Evolutionary conservation across 495 filamentous ascomycete genomes (phyloP), one percentile per base, ranked within the genome.

Genomic region (Penicillium roqueforti): DNA sequence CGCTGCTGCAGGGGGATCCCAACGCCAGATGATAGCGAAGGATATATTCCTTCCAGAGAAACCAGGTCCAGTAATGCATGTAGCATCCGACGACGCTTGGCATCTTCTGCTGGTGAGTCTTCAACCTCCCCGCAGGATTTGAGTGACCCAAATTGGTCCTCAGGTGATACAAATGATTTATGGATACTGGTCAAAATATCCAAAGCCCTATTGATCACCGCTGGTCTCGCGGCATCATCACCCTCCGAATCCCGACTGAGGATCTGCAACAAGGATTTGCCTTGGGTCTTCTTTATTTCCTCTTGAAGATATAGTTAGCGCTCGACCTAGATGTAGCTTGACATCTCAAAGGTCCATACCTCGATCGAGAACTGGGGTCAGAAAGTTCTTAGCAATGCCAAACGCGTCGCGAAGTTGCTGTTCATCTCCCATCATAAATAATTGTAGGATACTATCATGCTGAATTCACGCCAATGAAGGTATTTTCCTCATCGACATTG

Each of bases 21-120:
- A 22, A 81, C 77, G 19, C 80, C 78, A 13, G 66, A 56, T 9
- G 79, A 80, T 3, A 82, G 66, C 0, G 73, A 80, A 13, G 80
- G 80, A 50, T 83, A 82, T 29, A 83, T 75, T 9, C 80, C 80
- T 57, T 83, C 80, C 1, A 83, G 55, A 0, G 79, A 77, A 25
- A 82, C 70, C 38, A 83, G 57, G 50, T 83, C 80, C 13, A 82
- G 65, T 14, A 83, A 65, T 6, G 74, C 74, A 67, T 75, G 71
- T 2, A 81, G 54, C n/a, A 71, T 62, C 20, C 78, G 73, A 23
- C 76, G 75, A 18, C 70, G 68, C 58, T 67, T 76, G 16, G 73
- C 72, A 64, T 76, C 72, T 59, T 76, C 71, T 25, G 72, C 54
- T 32, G 56, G 60, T 1, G 59, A 26, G 63, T 74, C 67, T 37